Evolutionary conservation across 164 flowering plant genomes (phyloP).

Genomic region (Magnolia changhungtana): DNA sequence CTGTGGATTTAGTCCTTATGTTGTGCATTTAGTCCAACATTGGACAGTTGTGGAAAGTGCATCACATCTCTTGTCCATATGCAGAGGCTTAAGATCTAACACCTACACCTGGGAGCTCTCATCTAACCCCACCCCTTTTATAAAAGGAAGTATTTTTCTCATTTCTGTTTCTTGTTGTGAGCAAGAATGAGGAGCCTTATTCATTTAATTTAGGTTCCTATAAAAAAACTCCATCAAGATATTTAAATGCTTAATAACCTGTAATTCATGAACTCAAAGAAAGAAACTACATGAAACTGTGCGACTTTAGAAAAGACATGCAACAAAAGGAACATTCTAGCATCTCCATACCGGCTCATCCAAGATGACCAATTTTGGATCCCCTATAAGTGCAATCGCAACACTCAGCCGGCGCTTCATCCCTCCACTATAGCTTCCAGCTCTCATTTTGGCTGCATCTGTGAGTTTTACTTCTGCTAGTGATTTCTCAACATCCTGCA

Average conservation of each 20-base stretch:
- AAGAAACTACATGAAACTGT: neutral
- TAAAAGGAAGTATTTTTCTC: neutral
- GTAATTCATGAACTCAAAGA: neutral
- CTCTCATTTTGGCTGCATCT: slow-evolving; percentile 65
- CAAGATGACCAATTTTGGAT: slow-evolving; percentile 64
- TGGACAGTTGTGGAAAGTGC: neutral
- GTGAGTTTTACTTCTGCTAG: slow-evolving; percentile 76
- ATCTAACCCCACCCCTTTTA: neutral
- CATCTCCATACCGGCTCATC: slow-evolving; percentile 62
- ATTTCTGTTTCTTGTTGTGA: neutral
- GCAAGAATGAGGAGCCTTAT: neutral
- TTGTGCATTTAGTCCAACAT: too few species aligned
- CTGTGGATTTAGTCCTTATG: neutral
- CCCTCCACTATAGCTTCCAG: slow-evolving; percentile 96
- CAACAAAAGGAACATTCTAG: neutral
- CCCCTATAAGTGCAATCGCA: slow-evolving; percentile 70
- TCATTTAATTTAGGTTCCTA: neutral
- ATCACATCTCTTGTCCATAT: neutral
- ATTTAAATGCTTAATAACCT: neutral
- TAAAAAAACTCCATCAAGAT: neutral
- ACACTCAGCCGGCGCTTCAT: slow-evolving; percentile 93
- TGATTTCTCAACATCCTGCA: slow-evolving; percentile 60
- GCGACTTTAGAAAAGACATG: neutral
- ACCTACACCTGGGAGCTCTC: neutral
- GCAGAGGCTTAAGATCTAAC: neutral